Evolutionary conservation across 1,139 yeast species (phyloP), one percentile per base, ranked within the genome.

Genomic region (Starmera stellimalicola): DNA sequence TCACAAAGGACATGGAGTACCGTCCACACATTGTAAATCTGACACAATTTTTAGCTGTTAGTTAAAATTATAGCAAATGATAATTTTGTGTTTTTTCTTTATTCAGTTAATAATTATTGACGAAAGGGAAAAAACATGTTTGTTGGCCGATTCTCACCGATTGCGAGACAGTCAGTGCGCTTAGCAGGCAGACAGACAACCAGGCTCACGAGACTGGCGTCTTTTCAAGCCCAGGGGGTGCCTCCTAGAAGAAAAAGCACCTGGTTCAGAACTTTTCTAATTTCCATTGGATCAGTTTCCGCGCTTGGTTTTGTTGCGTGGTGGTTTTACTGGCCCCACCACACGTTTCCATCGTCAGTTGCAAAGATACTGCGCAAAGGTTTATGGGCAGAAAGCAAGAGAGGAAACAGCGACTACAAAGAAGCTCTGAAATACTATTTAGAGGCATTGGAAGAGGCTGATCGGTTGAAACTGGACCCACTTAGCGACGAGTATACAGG

Each of bases 341-440:
- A 65, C 35, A 60, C 65, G 2, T 73, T 66, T 44, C 72, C 78
- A 0, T 58, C 63, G 0, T 55, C 63, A 6, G 94, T 87, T 10
- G 94, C 95, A 16, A 66, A 63, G 32, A 65, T 71, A 26, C 61
- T 87, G 43, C 65, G 94, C 29, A 72, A 76, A 47, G 96, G 83
- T 0, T 60, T 88, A 7, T 76, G 91, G 81, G 91, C 93, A 3
- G 96, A 88, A 54, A 70, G 81, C 34, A 82, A 78, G 29, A 71
- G 70, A 34, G 83, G 81, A 16, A 78, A 73, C 31, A 67, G 73
- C 37, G 68, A 73, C 44, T 77, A 69, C 52, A 66, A 70, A 39
- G 62, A 73, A 38, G 95, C 96, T 0, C 60, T 85, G 40, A 69
- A 72, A 41, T 65, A 69, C 48, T 87, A 87, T 52, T 64, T 78